Percentiles rank a stretch among this genome's conserved stretches.
These are phyloP conservation scores for Aspergillus hortae DNA, from an alignment of 2,329 filamentous ascomycete species.

Conservation along the genomic window DNA sequence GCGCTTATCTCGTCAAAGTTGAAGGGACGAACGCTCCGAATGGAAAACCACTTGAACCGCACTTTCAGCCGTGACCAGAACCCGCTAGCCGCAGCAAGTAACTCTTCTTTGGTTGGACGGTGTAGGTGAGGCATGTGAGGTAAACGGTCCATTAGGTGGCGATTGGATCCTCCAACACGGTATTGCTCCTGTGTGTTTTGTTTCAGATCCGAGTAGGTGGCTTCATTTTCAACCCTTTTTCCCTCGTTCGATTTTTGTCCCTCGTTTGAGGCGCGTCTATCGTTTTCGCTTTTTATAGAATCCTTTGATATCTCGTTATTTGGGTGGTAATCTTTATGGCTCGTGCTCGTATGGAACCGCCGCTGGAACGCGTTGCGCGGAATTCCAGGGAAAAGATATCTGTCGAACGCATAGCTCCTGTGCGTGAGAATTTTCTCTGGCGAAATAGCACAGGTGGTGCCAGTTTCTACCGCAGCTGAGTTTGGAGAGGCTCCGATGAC, in stretches of 20 bases:
- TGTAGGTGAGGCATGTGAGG: conserved; percentile 72
- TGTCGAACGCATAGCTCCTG: conserved; percentile 16
- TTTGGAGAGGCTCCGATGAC: conserved; percentile 45
- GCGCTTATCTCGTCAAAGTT: conserved; percentile 95
- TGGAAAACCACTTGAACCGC: conserved; percentile 96
- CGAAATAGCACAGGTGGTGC: conserved; percentile 28
- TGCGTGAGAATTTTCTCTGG: conserved; percentile 29
- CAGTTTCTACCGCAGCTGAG: conserved; percentile 30
- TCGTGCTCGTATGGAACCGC: conserved; percentile 26
- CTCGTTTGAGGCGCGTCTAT: conserved; percentile 6
- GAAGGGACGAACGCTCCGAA: conserved; percentile 88
- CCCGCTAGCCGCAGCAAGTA: conserved; percentile 84
- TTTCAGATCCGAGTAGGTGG: conserved; percentile 16
- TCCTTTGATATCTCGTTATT: conserved; percentile 16
- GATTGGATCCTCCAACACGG: conserved; percentile 20
- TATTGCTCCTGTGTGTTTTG: conserved; percentile 18
- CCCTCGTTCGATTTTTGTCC: neutral
- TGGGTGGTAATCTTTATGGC: conserved; percentile 14
- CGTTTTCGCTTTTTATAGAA: conserved; percentile 13
- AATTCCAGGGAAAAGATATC: conserved; percentile 13
- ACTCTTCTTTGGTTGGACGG: conserved; percentile 86
- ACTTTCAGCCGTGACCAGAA: conserved; percentile 89
- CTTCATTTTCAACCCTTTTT: conserved; percentile 4
- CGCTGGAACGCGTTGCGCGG: conserved; percentile 25
- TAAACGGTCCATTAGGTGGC: conserved; percentile 55